phyloP scores from a whole-genome alignment of 2,329 filamentous ascomycete species.

The Nectriaceae sp. region DNA sequence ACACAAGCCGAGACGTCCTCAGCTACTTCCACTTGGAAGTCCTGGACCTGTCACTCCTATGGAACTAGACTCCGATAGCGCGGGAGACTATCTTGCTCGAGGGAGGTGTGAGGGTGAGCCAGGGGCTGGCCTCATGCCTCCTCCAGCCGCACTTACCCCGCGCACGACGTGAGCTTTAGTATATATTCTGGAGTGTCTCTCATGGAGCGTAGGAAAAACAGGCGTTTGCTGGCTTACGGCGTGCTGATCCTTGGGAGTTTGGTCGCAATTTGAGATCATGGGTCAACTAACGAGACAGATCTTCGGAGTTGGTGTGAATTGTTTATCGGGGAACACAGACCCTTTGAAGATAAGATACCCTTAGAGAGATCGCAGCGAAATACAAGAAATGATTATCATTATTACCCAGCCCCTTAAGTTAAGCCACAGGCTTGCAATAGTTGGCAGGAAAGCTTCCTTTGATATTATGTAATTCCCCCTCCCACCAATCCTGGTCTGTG shows the following conservation, averaged over 20 bases:
- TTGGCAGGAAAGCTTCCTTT: slow-evolving; percentile 16
- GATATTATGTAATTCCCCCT: slow-evolving; percentile 8
- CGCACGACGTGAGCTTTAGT: too few relatives aligned
- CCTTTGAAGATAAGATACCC: slow-evolving; percentile 22
- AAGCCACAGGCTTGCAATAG: slow-evolving; percentile 9
- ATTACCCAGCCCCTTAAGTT: not conserved
- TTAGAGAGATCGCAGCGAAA: slow-evolving; percentile 11
- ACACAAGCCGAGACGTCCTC: slow-evolving; percentile 51
- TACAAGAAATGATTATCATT: not conserved
- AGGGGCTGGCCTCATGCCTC: not conserved
- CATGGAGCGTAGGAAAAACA: too few relatives aligned
- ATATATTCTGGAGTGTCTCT: too few relatives aligned
- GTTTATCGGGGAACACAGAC: too few relatives aligned
- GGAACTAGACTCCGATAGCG: slow-evolving; percentile 48
- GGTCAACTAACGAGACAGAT: too few relatives aligned
- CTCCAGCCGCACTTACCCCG: not conserved
- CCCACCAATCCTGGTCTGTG: slow-evolving; percentile 17
- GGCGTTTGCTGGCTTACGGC: too few relatives aligned
- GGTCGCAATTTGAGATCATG: too few relatives aligned
- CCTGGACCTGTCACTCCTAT: slow-evolving; percentile 64
- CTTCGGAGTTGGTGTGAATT: too few relatives aligned
- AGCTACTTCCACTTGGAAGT: slow-evolving; percentile 55
- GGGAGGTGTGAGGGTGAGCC: not conserved
- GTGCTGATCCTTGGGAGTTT: too few relatives aligned
- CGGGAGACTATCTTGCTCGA: slow-evolving; percentile 39